Conservation (phyloP, 208 protist genomes). For the Trypanosoma melophagium region DNA sequence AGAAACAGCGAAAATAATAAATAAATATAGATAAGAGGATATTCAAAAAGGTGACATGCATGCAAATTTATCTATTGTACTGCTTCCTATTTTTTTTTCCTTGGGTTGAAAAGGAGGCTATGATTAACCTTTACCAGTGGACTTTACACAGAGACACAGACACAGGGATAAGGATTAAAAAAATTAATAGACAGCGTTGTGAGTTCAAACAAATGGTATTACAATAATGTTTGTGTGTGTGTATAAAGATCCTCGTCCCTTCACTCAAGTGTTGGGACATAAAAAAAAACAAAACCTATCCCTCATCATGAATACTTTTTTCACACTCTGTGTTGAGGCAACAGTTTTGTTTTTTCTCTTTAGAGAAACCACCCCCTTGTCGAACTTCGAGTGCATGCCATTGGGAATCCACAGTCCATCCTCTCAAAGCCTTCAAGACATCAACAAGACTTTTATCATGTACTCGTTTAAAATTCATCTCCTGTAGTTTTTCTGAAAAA, state of each 20-base stretch:
- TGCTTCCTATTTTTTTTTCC: no score
- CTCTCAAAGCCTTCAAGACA: conserved; percentile 26
- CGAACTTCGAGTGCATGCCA: conserved; percentile 21
- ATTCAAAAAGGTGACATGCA: background rate
- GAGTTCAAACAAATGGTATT: no score
- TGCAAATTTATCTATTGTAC: background rate
- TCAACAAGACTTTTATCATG: conserved; percentile 22
- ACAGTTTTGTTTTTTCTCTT: background rate
- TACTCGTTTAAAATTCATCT: conserved; percentile 45
- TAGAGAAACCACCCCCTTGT: background rate
- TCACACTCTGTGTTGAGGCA: background rate
- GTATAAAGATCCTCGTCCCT: no score
- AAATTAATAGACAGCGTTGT: no score
- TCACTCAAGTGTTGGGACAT: no score
- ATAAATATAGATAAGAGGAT: background rate
- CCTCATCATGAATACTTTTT: background rate
- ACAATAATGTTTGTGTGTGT: no score
- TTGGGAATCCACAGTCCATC: conserved; percentile 44
- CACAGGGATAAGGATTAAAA: no score
- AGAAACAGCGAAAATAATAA: background rate
- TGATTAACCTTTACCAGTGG: no score
- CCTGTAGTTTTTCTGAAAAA: conserved; percentile 52
- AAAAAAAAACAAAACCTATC: no score
- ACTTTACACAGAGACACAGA: no score
- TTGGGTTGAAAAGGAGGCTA: no score